Evolutionary conservation across 1,284 basidiomycete genomes (phyloP).

Genomic region (Phylloporus sp.): DNA sequence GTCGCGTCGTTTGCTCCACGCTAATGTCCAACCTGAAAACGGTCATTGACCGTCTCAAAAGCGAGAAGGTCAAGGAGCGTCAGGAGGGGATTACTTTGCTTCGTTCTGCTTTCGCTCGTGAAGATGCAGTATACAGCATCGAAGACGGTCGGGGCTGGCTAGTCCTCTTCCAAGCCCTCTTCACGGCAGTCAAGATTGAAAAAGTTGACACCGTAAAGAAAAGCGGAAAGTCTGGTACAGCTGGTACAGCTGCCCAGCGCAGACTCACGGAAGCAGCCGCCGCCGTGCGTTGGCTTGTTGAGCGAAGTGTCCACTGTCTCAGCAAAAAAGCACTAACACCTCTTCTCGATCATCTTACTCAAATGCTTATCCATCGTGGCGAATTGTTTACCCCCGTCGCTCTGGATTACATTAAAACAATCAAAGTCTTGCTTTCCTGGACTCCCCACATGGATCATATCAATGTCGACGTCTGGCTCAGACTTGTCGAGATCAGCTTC

Average conservation of each 20-base stretch:
- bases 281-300: slow-evolving; percentile 76
- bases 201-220: slow-evolving; percentile 63
- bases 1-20: slow-evolving; percentile 15
- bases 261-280: slow-evolving; percentile 71
- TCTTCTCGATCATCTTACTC: slow-evolving; percentile 73
- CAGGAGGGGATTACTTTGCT: slow-evolving; percentile 70
- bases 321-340: slow-evolving; percentile 61
- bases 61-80: slow-evolving; percentile 78
- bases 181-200: slow-evolving; percentile 71
- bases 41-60: slow-evolving; percentile 63
- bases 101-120: slow-evolving; percentile 67
- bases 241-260: slow-evolving; percentile 53
- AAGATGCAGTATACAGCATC: slow-evolving; percentile 61
- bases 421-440: slow-evolving; percentile 70
- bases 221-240: slow-evolving; percentile 42
- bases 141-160: slow-evolving; percentile 69
- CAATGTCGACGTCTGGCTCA: slow-evolving; percentile 71
- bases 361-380: slow-evolving; percentile 65
- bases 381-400: slow-evolving; percentile 72
- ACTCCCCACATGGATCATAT: slow-evolving; percentile 83
- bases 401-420: slow-evolving; percentile 83
- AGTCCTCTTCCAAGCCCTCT: slow-evolving; percentile 77
- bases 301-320: slow-evolving; percentile 62
- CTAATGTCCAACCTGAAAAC: slow-evolving; percentile 52
- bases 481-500: slow-evolving; percentile 76